Evolutionary conservation across 306 rosid species (phyloP), one percentile per base, ranked within the genome.

Genomic region (Castanea crenata): DNA sequence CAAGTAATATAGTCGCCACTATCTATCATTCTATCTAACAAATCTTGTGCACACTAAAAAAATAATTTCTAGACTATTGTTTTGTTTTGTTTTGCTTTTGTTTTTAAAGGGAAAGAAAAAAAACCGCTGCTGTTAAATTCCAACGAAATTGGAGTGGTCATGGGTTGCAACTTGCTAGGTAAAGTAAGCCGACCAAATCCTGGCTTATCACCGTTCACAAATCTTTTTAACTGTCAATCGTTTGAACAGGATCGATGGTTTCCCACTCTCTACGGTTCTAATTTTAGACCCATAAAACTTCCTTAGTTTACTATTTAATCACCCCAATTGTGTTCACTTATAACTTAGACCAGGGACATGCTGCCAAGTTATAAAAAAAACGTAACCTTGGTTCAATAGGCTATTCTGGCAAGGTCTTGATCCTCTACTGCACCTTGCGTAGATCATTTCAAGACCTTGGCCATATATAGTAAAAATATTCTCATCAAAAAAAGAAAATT

Each of bases 401-500:
- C 61, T 69, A 82, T 80, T 78, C 75, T 10, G 81, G 79, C 78
- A 79, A 87, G 86, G 87, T 82, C 88, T 62, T 62, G 56, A 8
- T 12, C 6, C 9, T 41, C 10, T 49, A 46, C 10, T 21, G 15
- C 52, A 8, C 9, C 34, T 9, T 49, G 15, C 38, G 63, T 4
- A 23, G 35, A 3, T 12, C 18, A 16, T 38, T 62, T 25, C 54
- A 5, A 78, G 86, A 79, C 85, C 87, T 87, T 81, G 38, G 81
- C 80, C 63, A 69, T n/a, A 68, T 65, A 41, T 41, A 41, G 1
- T 41, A 41, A 41, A 69, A 41, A 35, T 71, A 82, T 61, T 56
- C 15, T 2, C 10, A 20, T 14, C 6, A 6, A 18, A 74, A 55
- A 18, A 3, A 49, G 4, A 3, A 12, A 49, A 49, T 12, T 49